Evolutionary conservation across 805 yeast genomes (phyloP).

Genomic region (Zygosaccharomyces bailii): DNA sequence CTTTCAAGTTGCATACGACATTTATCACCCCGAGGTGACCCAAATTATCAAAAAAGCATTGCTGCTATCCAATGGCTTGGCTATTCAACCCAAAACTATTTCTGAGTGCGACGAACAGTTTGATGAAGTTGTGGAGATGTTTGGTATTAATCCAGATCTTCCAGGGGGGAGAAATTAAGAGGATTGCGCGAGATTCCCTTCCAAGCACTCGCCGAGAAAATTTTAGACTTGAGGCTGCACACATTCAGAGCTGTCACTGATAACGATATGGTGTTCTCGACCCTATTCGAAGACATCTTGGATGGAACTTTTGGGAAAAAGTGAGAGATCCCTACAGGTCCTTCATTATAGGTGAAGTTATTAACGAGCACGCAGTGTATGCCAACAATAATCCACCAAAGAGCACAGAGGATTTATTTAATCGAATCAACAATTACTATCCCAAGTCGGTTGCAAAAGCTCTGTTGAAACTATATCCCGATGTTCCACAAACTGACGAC

Average conservation of each 20-base stretch:
- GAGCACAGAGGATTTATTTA: slow-evolving; percentile 28
- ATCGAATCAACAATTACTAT: slow-evolving; percentile 39
- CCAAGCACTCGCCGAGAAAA: slow-evolving; percentile 24
- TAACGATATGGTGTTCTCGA: slow-evolving; percentile 36
- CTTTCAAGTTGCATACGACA: slow-evolving; percentile 42
- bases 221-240: slow-evolving; percentile 28
- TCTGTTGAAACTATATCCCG: slow-evolving; percentile 26
- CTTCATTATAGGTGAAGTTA: slow-evolving; percentile 37
- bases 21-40: slow-evolving; percentile 39
- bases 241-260: slow-evolving; percentile 43
- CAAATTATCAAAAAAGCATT: slow-evolving; percentile 41
- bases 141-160: slow-evolving; percentile 20
- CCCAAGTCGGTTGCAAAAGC: slow-evolving; percentile 32
- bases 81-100: slow-evolving; percentile 40
- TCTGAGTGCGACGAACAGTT: slow-evolving; percentile 38
- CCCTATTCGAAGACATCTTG: slow-evolving; percentile 34
- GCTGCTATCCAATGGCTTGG: slow-evolving; percentile 39
- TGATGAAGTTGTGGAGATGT: slow-evolving; percentile 35
- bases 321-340: slow-evolving; percentile 22
- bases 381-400: slow-evolving; percentile 34
- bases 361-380: slow-evolving; percentile 36
- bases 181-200: slow-evolving; percentile 23
- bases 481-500: slow-evolving; percentile 17
- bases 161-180: slow-evolving; percentile 21
- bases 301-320: slow-evolving; percentile 32